Evolutionary conservation across 495 filamentous ascomycete species (phyloP).

Genomic region (Zalerion maritima): DNA sequence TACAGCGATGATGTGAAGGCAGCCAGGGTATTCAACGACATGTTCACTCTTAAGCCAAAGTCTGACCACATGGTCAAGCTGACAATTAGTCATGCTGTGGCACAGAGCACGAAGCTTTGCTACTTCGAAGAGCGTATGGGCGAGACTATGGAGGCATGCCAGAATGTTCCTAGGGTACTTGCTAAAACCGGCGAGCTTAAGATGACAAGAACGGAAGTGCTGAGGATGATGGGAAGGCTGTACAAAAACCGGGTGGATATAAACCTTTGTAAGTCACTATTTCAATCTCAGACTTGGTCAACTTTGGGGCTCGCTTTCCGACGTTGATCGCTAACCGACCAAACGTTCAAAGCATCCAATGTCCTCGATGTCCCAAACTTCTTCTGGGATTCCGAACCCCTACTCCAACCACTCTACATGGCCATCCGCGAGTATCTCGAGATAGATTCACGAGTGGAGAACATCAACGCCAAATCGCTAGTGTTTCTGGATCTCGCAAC

Average conservation of each 20-base stretch:
- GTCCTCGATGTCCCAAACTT: slow-evolving; percentile 96
- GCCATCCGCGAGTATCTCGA: slow-evolving; percentile 96
- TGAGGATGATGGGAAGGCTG: slow-evolving; percentile 74
- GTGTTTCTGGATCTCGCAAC: slow-evolving; percentile 96
- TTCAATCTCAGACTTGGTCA: too few species aligned
- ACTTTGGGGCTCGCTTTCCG: too few species aligned
- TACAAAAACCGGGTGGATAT: slow-evolving; percentile 95
- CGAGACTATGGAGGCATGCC: slow-evolving; percentile 80
- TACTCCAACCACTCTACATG: slow-evolving; percentile 82
- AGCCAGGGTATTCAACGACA: slow-evolving; percentile 92
- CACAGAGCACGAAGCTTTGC: slow-evolving; percentile 91
- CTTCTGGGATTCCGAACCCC: slow-evolving; percentile 97
- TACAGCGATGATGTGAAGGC: slow-evolving; percentile 74
- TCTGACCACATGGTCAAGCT: slow-evolving; percentile 99
- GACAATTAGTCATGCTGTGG: slow-evolving; percentile 91
- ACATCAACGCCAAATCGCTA: slow-evolving; percentile 89
- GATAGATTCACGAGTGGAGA: slow-evolving; percentile 85
- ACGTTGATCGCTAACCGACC: slow-evolving; percentile 7
- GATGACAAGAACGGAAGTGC: slow-evolving; percentile 83
- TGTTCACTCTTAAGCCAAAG: slow-evolving; percentile 82
- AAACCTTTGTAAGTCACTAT: slow-evolving; percentile 69
- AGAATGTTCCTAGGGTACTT: slow-evolving; percentile 76
- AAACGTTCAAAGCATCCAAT: slow-evolving; percentile 55
- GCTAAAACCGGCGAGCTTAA: slow-evolving; percentile 82
- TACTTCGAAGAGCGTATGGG: slow-evolving; percentile 97